These are phyloP conservation scores for Leucocoprinus sp. DNA, from an alignment of 768 basidiomycete genomes.

Conservation along the genomic window DNA sequence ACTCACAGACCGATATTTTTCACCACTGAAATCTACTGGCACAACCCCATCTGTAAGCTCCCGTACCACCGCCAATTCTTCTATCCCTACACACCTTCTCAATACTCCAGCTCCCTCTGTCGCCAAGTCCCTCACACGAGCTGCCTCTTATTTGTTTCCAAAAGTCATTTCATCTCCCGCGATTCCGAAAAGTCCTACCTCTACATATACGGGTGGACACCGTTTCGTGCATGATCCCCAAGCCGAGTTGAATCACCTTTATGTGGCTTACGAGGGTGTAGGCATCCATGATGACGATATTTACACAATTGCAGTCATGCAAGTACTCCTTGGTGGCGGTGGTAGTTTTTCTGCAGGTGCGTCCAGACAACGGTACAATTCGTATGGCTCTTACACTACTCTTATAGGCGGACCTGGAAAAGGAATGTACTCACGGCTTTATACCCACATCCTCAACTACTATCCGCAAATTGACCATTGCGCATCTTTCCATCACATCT, in stretches of 20 bases:
- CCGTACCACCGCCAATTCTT: slow-evolving; percentile 22
- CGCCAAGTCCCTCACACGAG: slow-evolving; percentile 64
- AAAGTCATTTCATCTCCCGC: slow-evolving; percentile 22
- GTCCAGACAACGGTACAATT: slow-evolving; percentile 11
- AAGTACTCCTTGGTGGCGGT: slow-evolving; percentile 91
- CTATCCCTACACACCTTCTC: slow-evolving; percentile 50
- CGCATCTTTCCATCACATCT: slow-evolving; percentile 95
- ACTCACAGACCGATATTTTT: slow-evolving; percentile 77
- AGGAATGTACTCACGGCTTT: slow-evolving; percentile 97
- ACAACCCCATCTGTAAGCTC: slow-evolving; percentile 18
- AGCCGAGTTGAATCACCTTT: slow-evolving; percentile 85
- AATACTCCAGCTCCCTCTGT: slow-evolving; percentile 44
- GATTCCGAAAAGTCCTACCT: slow-evolving; percentile 30
- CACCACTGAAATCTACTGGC: slow-evolving; percentile 43
- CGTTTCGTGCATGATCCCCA: slow-evolving; percentile 51
- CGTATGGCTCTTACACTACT: neutral
- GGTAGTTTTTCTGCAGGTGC: slow-evolving; percentile 90
- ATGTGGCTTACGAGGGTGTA: slow-evolving; percentile 86
- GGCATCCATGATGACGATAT: slow-evolving; percentile 89
- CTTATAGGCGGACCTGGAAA: slow-evolving; percentile 85
- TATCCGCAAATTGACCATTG: slow-evolving; percentile 93
- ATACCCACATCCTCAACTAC: slow-evolving; percentile 93
- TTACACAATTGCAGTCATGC: slow-evolving; percentile 88
- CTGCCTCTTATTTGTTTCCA: slow-evolving; percentile 68
- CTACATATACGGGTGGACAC: slow-evolving; percentile 81